Evolutionary conservation across 2,329 filamentous ascomycete genomes (phyloP).

Genomic region (Metarhizium anisopliae): DNA sequence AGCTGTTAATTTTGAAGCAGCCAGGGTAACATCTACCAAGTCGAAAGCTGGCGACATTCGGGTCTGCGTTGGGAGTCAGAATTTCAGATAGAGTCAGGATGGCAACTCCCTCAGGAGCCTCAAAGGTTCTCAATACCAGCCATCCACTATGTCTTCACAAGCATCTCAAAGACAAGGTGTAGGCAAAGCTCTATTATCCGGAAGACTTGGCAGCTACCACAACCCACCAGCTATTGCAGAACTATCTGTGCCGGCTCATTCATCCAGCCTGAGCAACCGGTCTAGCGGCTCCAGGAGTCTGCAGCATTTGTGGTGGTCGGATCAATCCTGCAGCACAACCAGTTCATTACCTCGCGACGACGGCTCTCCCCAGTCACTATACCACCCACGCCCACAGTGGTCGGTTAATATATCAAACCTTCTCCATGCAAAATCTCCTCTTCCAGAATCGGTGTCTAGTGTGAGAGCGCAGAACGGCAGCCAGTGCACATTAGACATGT

Average conservation of each 20-base stretch:
- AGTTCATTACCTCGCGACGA: constrained; percentile 3
- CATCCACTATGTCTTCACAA: background rate
- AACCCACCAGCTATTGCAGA: background rate
- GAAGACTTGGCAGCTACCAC: background rate
- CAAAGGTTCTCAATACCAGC: background rate
- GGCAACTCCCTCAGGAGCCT: constrained; percentile 7
- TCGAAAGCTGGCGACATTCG: constrained; percentile 9
- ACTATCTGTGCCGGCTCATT: background rate
- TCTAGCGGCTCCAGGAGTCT: constrained; percentile 4
- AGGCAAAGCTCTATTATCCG: background rate
- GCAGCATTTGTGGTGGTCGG: constrained; percentile 3
- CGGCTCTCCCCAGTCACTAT: constrained; percentile 1
- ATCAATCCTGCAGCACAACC: constrained; percentile 6
- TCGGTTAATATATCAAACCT: background rate
- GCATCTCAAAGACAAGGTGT: background rate
- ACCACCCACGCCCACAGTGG: constrained; percentile 18
- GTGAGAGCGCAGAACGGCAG: constrained; percentile 1
- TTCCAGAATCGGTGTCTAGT: constrained; percentile 1
- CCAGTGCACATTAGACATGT: background rate
- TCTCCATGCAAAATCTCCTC: constrained; percentile 2
- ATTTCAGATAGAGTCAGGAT: constrained; percentile 19
- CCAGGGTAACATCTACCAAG: background rate
- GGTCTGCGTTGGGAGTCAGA: constrained; percentile 19
- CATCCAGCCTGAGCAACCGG: constrained; percentile 5
- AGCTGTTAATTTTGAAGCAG: background rate